A percentile compares a stretch with the other conserved stretches of the same genome.
phyloP scores from a whole-genome alignment of 2,329 filamentous ascomycete genomes.

The Exophiala sideris region DNA sequence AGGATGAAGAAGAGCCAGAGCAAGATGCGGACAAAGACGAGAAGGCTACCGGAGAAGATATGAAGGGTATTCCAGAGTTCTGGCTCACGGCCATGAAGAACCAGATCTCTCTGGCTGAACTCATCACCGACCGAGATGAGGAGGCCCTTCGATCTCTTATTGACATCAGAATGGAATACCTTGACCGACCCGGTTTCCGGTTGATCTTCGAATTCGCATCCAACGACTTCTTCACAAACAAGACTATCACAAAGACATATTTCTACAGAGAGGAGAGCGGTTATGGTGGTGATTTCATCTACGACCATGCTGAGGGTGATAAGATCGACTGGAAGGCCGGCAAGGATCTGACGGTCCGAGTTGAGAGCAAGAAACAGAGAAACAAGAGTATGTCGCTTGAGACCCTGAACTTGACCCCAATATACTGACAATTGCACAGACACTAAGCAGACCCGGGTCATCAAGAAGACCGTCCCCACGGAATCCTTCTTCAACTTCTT shows the following conservation, averaged over 20 bases:
- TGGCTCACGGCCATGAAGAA: conserved; percentile 99
- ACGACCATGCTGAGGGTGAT: conserved; percentile 96
- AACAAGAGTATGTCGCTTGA: conserved; percentile 80
- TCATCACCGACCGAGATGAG: conserved; percentile 98
- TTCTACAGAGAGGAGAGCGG: conserved; percentile 98
- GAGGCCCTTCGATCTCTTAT: conserved; percentile 81
- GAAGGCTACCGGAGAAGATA: conserved; percentile 43
- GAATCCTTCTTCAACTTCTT: conserved; percentile 99
- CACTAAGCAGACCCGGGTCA: conserved; percentile 97
- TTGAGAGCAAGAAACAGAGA: conserved; percentile 99
- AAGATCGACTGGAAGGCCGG: conserved; percentile 95
- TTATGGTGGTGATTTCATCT: conserved; percentile 98
- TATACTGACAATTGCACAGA: conserved; percentile 52
- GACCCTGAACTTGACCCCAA: conserved; percentile 12
- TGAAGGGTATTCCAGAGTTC: conserved; percentile 93
- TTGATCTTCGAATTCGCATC: conserved; percentile 95
- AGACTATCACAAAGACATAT: conserved; percentile 95
- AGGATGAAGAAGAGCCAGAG: conserved; percentile 59
- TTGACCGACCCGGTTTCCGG: conserved; percentile 96
- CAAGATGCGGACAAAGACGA: conserved; percentile 58
- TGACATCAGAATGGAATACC: conserved; percentile 98
- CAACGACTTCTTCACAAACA: conserved; percentile 97
- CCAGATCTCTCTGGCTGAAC: conserved; percentile 92
- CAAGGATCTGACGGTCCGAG: conserved; percentile 87
- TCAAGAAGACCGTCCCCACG: conserved; percentile 98